These are phyloP conservation scores for Cinnamomum micranthum DNA, from an alignment of 164 flowering plant genomes.

Conservation along the genomic window DNA sequence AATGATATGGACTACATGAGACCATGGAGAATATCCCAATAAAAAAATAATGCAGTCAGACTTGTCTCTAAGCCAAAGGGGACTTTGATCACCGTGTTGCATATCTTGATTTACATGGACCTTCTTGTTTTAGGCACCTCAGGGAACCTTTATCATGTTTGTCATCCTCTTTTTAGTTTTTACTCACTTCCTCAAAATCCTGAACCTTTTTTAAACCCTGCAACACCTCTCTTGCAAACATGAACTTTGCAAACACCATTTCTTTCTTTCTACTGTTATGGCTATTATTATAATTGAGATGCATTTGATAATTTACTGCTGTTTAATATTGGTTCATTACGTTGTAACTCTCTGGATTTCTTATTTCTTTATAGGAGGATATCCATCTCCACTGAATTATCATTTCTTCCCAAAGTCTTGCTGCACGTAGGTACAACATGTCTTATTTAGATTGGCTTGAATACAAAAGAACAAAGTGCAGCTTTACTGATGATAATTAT, in stretches of 20 bases:
- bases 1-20: not conserved
- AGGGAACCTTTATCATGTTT: not conserved
- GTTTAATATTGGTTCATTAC: not conserved
- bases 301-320: not conserved
- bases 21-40: not conserved
- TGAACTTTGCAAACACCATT: too few species aligned
- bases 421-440: constrained; percentile 91
- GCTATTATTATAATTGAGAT: not conserved
- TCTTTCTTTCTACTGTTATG: not conserved
- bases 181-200: not conserved
- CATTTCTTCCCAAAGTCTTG: constrained; percentile 97
- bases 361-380: constrained; percentile 60
- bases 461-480: not conserved
- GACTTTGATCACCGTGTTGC: not conserved
- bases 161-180: not conserved
- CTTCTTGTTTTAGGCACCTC: not conserved
- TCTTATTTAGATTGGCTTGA: constrained; percentile 6
- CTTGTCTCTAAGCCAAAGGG: too few species aligned
- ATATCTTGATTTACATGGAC: not conserved
- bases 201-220: not conserved
- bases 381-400: constrained; percentile 96
- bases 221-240: too few species aligned
- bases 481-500: constrained; percentile 4
- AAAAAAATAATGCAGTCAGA: too few species aligned
- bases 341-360: not conserved